Evolutionary conservation across 768 basidiomycete genomes (phyloP).

Genomic region (Boletus pseudopeckii): DNA sequence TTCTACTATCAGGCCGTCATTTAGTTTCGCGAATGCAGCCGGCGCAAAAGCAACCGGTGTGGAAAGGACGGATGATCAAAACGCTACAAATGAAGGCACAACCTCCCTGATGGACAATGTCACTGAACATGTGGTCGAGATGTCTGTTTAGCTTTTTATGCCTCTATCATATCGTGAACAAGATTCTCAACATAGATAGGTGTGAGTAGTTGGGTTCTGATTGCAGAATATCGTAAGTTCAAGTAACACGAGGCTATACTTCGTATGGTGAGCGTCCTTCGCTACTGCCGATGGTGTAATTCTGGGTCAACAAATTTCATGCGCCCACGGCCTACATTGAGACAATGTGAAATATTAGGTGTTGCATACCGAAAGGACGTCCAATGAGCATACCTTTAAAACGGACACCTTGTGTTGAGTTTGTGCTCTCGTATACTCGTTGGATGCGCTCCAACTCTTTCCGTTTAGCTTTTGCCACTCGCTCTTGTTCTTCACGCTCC

Average conservation of each 20-base stretch:
- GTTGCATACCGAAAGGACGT: background rate
- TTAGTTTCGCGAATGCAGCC: conserved; percentile 83
- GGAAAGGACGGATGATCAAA: conserved; percentile 17
- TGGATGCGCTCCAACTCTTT: conserved; percentile 50
- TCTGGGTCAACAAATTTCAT: conserved; percentile 70
- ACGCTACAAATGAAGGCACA: conserved; percentile 6
- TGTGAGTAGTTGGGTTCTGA: background rate
- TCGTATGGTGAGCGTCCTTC: background rate
- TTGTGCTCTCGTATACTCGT: conserved; percentile 33
- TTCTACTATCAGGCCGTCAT: conserved; percentile 58
- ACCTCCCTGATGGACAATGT: conserved; percentile 1
- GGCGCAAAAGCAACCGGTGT: conserved; percentile 30
- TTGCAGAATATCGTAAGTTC: background rate
- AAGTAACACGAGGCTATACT: background rate
- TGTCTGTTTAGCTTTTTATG: conserved; percentile 17
- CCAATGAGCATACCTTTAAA: conserved; percentile 52
- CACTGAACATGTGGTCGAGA: conserved; percentile 18
- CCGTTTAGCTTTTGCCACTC: conserved; percentile 45
- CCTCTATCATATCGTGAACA: conserved; percentile 11
- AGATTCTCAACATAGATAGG: background rate
- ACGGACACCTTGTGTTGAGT: conserved; percentile 45
- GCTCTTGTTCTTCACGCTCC: conserved; percentile 64
- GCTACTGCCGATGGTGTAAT: conserved; percentile 30
- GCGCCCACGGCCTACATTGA: conserved; percentile 50
- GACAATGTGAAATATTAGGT: background rate